Conservation (phyloP, 768 basidiomycete genomes). For the Candolleomyces eurysporus region DNA sequence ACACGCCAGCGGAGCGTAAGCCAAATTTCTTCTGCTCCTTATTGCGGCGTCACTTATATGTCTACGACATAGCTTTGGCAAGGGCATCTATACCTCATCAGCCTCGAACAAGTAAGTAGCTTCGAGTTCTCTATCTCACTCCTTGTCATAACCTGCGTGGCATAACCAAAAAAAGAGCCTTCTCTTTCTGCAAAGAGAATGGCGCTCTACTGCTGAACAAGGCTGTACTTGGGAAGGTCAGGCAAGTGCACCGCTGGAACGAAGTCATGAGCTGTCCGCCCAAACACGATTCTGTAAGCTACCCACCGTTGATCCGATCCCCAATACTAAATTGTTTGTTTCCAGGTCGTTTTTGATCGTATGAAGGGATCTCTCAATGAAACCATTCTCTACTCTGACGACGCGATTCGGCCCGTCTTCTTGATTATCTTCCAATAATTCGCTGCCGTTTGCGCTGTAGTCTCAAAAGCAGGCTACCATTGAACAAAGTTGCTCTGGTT, state of each 20-base stretch:
- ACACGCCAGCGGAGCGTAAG: constrained; percentile 11
- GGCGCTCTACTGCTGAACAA: constrained; percentile 28
- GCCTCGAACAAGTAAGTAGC: constrained; percentile 28
- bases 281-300: constrained; percentile 26
- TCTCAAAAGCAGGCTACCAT: no score
- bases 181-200: constrained; percentile 16
- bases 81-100: constrained; percentile 27
- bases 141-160: not conserved
- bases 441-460: no score
- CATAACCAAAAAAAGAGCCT: constrained; percentile 14
- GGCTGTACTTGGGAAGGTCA: constrained; percentile 26
- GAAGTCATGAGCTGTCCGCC: constrained; percentile 24
- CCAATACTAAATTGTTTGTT: no score
- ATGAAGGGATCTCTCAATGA: no score
- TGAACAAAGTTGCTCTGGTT: no score
- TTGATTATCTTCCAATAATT: no score
- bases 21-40: not conserved
- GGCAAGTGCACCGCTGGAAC: constrained; percentile 17
- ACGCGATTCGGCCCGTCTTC: no score
- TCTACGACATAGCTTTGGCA: constrained; percentile 20
- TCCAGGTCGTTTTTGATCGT: no score
- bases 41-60: not conserved
- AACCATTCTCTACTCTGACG: no score
- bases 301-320: no score
- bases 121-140: not conserved